phyloP scores from a whole-genome alignment of 495 filamentous ascomycete species.

The Aspergillus nanangensis region DNA sequence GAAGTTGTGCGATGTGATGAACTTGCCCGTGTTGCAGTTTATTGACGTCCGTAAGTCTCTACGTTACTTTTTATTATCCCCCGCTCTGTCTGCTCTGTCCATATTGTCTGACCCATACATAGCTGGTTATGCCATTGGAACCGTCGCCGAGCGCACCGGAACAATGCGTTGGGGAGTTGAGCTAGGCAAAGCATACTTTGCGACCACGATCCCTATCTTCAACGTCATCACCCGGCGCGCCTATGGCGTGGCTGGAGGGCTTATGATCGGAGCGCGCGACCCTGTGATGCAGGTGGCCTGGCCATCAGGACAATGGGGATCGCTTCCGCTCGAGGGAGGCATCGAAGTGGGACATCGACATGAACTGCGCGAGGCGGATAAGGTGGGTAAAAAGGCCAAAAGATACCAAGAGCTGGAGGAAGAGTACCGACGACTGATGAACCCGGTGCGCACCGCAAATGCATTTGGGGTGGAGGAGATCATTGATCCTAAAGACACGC shows the following conservation, averaged over 20 bases:
- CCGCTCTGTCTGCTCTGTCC: too few relatives aligned
- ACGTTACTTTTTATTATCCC: too few relatives aligned
- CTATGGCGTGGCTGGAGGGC: slow-evolving; percentile 57
- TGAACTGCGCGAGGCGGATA: slow-evolving; percentile 52
- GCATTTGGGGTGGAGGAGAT: slow-evolving; percentile 62
- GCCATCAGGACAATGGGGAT: slow-evolving; percentile 59
- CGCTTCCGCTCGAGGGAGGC: slow-evolving; percentile 54
- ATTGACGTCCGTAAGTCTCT: slow-evolving; percentile 49
- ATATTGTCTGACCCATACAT: slow-evolving; percentile 7
- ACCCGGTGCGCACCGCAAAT: slow-evolving; percentile 59
- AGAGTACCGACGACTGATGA: slow-evolving; percentile 57
- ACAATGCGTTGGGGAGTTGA: slow-evolving; percentile 61
- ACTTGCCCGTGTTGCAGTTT: slow-evolving; percentile 58
- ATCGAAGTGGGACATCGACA: slow-evolving; percentile 58
- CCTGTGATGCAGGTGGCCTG: slow-evolving; percentile 57
- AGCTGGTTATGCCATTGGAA: slow-evolving; percentile 60
- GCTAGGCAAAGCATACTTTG: slow-evolving; percentile 54
- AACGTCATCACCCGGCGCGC: slow-evolving; percentile 53
- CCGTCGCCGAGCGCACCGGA: slow-evolving; percentile 54
- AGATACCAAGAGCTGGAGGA: slow-evolving; percentile 51
- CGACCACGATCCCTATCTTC: slow-evolving; percentile 57
- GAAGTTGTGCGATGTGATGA: slow-evolving; percentile 62
- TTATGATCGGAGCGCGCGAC: slow-evolving; percentile 58
- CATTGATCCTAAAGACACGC: slow-evolving; percentile 55
- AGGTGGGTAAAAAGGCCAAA: slow-evolving; percentile 41